These are phyloP conservation scores for Magnusiomyces ingens DNA, from an alignment of 1,139 yeast genomes.

Conservation along the genomic window DNA sequence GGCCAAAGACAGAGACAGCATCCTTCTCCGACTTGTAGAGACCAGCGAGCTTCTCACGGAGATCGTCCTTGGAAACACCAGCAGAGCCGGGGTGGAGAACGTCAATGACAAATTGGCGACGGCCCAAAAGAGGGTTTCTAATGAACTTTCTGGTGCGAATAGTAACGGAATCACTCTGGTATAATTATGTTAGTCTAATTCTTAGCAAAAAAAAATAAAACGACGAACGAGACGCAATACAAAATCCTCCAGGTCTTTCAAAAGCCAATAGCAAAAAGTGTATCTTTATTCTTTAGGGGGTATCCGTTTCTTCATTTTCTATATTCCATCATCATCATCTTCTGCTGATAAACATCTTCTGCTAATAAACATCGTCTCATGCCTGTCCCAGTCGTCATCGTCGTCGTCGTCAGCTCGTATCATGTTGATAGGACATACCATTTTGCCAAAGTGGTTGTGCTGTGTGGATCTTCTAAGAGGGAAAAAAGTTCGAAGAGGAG, in stretches of 20 bases:
- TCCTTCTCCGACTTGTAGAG: constrained; percentile 98
- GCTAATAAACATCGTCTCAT: background rate
- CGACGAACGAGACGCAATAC: too few relatives aligned
- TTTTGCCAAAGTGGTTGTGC: constrained; percentile 4
- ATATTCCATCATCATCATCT: background rate
- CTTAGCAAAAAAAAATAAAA: background rate
- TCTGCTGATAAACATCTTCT: background rate
- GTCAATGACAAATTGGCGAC: constrained; percentile 99
- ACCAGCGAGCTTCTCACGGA: constrained; percentile 95
- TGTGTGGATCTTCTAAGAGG: constrained; percentile 3
- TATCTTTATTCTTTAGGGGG: background rate
- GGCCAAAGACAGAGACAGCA: constrained; percentile 97
- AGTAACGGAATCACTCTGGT: constrained; percentile 95
- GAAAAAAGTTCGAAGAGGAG: too few relatives aligned
- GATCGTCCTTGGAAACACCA: constrained; percentile 98
- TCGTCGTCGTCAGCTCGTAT: background rate
- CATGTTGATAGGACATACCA: constrained; percentile 2
- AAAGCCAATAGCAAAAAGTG: background rate
- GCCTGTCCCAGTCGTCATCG: background rate
- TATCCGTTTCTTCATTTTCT: background rate
- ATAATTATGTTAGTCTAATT: constrained; percentile 7
- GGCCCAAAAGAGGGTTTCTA: constrained; percentile 98
- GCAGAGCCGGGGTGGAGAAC: constrained; percentile 99
- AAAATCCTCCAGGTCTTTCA: background rate
- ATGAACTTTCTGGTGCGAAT: constrained; percentile 99